A percentile compares a stretch with the other conserved stretches of the same genome.
These are phyloP conservation scores for Pichia phayaonensis DNA, from an alignment of 805 yeast genomes.

Conservation along the genomic window DNA sequence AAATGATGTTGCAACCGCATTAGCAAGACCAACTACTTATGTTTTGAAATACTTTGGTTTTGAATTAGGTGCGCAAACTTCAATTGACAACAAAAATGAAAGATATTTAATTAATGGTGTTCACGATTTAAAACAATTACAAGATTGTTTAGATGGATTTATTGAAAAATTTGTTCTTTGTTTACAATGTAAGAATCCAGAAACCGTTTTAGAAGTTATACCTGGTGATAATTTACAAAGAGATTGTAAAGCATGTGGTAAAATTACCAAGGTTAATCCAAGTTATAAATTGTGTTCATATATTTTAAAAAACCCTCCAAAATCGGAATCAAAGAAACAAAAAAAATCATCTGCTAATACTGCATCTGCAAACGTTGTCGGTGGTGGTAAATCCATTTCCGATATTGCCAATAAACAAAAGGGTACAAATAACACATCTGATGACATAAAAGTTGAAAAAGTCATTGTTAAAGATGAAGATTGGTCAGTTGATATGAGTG, in stretches of 20 bases:
- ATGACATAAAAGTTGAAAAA: constrained; percentile 26
- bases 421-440: neutral
- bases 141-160: constrained; percentile 91
- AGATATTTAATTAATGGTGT: constrained; percentile 91
- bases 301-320: constrained; percentile 80
- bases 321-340: constrained; percentile 48
- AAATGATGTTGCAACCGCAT: constrained; percentile 88
- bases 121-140: constrained; percentile 83
- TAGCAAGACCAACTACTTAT: constrained; percentile 88
- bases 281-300: constrained; percentile 82
- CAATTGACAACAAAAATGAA: constrained; percentile 70
- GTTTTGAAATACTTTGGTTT: constrained; percentile 92
- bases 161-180: constrained; percentile 89
- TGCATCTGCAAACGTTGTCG: constrained; percentile 82
- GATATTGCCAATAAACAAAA: constrained; percentile 57
- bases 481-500: constrained; percentile 97
- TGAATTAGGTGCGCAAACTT: constrained; percentile 95
- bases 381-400: constrained; percentile 75
- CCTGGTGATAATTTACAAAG: constrained; percentile 69
- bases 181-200: constrained; percentile 94
- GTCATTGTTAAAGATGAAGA: constrained; percentile 79
- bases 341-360: constrained; percentile 49
- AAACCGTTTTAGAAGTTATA: constrained; percentile 81
- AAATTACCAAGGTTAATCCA: constrained; percentile 73
- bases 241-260: constrained; percentile 98